Conservation (phyloP, 2,329 filamentous ascomycete genomes). For the Neodidymelliopsis sp. region DNA sequence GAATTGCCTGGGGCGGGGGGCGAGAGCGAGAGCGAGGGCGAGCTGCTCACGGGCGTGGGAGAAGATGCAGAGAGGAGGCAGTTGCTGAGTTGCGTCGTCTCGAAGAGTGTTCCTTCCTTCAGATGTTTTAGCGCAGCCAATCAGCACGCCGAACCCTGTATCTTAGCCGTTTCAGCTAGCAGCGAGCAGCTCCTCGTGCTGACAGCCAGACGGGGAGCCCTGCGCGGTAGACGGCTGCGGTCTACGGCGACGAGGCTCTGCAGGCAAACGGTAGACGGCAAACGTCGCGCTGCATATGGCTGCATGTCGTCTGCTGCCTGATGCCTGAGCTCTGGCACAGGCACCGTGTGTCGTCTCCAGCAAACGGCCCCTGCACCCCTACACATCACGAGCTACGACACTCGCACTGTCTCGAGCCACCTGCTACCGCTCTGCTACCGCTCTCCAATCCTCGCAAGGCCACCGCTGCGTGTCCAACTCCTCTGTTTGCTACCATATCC, state of each 20-base stretch:
- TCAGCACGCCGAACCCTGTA: background rate
- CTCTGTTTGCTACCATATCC: background rate
- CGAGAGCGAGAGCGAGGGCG: slow-evolving; percentile 1
- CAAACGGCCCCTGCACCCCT: background rate
- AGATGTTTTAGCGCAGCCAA: slow-evolving; percentile 7
- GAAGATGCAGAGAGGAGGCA: slow-evolving; percentile 6
- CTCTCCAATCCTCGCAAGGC: background rate
- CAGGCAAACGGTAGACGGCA: slow-evolving; percentile 1
- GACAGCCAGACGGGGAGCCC: slow-evolving; percentile 3
- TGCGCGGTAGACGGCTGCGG: background rate
- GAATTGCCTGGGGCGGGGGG: slow-evolving; percentile 15
- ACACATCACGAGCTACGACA: background rate
- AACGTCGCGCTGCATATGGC: background rate
- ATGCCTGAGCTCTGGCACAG: background rate
- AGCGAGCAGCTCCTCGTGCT: slow-evolving; percentile 1
- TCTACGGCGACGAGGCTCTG: too few relatives aligned
- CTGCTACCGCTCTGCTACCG: background rate
- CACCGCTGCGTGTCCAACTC: slow-evolving; percentile 5
- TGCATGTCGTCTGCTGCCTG: background rate
- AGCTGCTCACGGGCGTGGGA: background rate
- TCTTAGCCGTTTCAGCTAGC: slow-evolving; percentile 7
- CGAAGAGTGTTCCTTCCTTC: background rate
- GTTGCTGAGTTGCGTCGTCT: slow-evolving; percentile 4
- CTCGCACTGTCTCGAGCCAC: background rate
- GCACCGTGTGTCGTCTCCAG: background rate